Evolutionary conservation across 2,329 filamentous ascomycete genomes (phyloP).

Genomic region (Magnaporthiopsis rhizophila): DNA sequence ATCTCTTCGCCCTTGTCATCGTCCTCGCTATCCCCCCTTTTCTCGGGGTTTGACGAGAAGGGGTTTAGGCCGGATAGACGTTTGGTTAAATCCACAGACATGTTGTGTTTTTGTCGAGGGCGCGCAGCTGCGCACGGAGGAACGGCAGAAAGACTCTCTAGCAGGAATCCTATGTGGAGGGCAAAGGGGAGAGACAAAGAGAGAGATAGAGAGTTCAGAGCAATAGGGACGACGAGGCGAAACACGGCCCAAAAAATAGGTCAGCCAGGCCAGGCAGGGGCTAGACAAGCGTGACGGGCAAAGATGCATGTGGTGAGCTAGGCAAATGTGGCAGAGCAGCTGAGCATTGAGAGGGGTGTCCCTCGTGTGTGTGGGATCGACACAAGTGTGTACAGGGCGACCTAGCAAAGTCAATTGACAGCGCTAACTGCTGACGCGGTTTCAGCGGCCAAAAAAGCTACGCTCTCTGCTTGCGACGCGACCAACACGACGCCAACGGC

Average conservation of each 20-base stretch:
- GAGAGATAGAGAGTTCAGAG: not conserved
- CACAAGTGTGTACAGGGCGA: not conserved
- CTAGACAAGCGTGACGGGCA: not conserved
- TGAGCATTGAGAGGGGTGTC: not conserved
- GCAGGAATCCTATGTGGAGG: too few relatives aligned
- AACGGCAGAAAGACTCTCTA: not conserved
- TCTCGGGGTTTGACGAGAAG: not conserved
- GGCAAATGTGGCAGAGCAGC: not conserved
- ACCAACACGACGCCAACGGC: not conserved
- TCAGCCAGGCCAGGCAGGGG: not conserved
- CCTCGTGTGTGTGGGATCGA: not conserved
- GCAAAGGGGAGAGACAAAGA: not conserved
- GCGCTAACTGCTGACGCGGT: not conserved
- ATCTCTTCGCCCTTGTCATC: constrained; percentile 47
- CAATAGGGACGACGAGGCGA: not conserved
- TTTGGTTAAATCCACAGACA: constrained; percentile 2
- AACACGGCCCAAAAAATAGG: not conserved
- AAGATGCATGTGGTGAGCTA: not conserved
- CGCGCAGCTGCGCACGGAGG: not conserved
- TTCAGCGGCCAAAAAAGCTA: not conserved
- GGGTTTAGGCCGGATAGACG: constrained; percentile 3
- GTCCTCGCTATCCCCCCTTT: constrained; percentile 18
- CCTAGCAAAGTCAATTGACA: not conserved
- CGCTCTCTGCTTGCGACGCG: not conserved
- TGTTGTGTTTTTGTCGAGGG: not conserved